Conservation (phyloP, 176 grass and related monocot species). For the Phoenix dactylifera region DNA sequence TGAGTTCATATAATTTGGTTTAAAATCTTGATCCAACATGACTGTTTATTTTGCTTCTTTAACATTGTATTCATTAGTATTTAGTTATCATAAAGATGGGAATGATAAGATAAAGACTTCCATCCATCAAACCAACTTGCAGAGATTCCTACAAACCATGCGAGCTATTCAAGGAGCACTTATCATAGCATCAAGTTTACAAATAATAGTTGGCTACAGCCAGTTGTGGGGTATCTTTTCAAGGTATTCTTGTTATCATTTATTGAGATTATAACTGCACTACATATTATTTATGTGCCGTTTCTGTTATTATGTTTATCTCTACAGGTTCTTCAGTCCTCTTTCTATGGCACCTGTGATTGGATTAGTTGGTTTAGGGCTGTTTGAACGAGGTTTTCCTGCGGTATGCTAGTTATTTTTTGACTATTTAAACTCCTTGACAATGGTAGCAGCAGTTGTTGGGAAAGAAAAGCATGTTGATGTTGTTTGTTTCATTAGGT, state of each 20-base stretch:
- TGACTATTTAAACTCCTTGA: not conserved
- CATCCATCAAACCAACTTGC: slow-evolving; percentile 6
- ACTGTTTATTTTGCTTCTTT: too few relatives aligned
- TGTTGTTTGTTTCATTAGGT: slow-evolving; percentile 18
- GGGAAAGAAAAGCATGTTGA: not conserved
- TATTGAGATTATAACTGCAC: not conserved
- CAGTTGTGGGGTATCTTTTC: slow-evolving; percentile 47
- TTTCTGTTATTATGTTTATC: not conserved
- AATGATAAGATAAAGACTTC: not conserved
- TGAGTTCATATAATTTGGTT: slow-evolving; percentile 17
- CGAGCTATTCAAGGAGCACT: slow-evolving; percentile 48
- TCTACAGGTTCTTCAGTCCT: slow-evolving; percentile 46
- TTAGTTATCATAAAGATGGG: too few relatives aligned
- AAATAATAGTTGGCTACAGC: slow-evolving; percentile 47
- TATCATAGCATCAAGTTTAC: slow-evolving; percentile 46
- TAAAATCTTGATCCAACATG: too few relatives aligned
- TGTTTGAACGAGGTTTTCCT: slow-evolving; percentile 53
- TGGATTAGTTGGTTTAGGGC: slow-evolving; percentile 44
- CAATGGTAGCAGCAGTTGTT: not conserved
- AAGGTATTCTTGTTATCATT: slow-evolving; percentile 15
- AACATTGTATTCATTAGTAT: too few relatives aligned
- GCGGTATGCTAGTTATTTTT: slow-evolving; percentile 23
- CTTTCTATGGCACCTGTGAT: slow-evolving; percentile 42
- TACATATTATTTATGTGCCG: not conserved
- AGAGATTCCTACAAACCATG: slow-evolving; percentile 57